Base-by-base conservation (phyloP, 2,329 filamentous ascomycete species). In the Sarocladium brachiariae region DNA sequence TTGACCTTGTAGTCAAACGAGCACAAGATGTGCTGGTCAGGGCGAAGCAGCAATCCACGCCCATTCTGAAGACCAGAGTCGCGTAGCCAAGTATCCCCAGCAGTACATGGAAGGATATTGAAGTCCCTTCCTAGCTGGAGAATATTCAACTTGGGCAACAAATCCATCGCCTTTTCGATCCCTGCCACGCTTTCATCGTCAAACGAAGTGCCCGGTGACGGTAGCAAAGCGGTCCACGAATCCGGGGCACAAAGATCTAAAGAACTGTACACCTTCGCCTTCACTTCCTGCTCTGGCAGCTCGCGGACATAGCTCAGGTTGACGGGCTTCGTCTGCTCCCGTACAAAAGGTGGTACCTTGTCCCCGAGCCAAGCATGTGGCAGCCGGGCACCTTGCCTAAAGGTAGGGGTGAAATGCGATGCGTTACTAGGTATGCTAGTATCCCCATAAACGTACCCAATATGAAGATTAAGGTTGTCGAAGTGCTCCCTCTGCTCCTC, bases 361-460 rank as follows among this genome's bases (percentile, higher is more conserved):
- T 35, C 46, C 8, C 31, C 46, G 18, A 49, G 25, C 69, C 70
- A 73, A 1, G 63, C 61, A 55, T 73, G 70, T 3, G 70, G 69
- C 4, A 72, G 50, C 30, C 69, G 58, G 6, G 68, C 70, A 0
- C 71, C 70, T 1, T 60, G 49, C 0, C 61, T 52, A 51, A 68
- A 71, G n/a, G 63, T 63, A 2, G 67, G 62, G 2, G 54, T 57
- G 51, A 65, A 73, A 1, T 59, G 37, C 0, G 69, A 73, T n/a
- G 33, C 33, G 33, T n/a, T 7, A 9, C 14, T 35, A 5, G 33
- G 33, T 1, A 68, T 69, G 53, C 68, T 61, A 0, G 57, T 35
- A 0, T 68, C 69, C 2, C 68, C 68, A 52, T 73, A 72, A 0
- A 72, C 61, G 49, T 72, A 73, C 2, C 70, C 70, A 49, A 73